phyloP scores from a whole-genome alignment of 2,329 filamentous ascomycete species.

The Corinectria fuckeliana region DNA sequence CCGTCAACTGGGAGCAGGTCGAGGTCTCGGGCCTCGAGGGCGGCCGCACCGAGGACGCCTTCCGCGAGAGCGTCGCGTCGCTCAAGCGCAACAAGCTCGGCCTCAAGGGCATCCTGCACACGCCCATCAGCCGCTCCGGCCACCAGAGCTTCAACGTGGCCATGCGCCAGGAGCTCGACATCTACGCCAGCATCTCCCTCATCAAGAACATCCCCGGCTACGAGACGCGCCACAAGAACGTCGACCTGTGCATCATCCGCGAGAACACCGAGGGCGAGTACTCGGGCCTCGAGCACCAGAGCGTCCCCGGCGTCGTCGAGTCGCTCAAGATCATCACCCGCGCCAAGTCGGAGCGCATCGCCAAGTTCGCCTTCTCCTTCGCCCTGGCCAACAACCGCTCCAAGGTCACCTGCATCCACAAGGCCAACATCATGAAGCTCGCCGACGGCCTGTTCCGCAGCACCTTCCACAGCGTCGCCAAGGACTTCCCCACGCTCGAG shows the following conservation, averaged over 20 bases:
- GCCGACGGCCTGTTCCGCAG: slow-evolving; percentile 98
- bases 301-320: slow-evolving; percentile 93
- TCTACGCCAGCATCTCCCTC: slow-evolving; percentile 96
- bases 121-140: slow-evolving; percentile 92
- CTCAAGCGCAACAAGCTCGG: slow-evolving; percentile 98
- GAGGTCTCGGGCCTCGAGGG: slow-evolving; percentile 90
- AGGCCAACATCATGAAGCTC: slow-evolving; percentile 99
- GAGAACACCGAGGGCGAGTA: slow-evolving; percentile 99
- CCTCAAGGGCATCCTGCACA: slow-evolving; percentile 98
- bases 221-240: slow-evolving; percentile 93
- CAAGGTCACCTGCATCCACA: slow-evolving; percentile 99
- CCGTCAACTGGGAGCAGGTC: slow-evolving; percentile 98
- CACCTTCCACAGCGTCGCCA: slow-evolving; percentile 91
- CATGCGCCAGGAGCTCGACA: slow-evolving; percentile 98
- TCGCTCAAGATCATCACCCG: slow-evolving; percentile 99
- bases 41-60: slow-evolving; percentile 91
- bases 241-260: slow-evolving; percentile 99
- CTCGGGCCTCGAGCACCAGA: slow-evolving; percentile 98
- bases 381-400: slow-evolving; percentile 98
- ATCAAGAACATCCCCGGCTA: slow-evolving; percentile 99
- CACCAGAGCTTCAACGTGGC: slow-evolving; percentile 99
- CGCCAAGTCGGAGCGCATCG: slow-evolving; percentile 98
- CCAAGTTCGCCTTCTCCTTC: slow-evolving; percentile 98
- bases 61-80: slow-evolving; percentile 93
- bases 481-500: slow-evolving; percentile 95